These are phyloP conservation scores for Oryza meridionalis DNA, from an alignment of 176 grass and related monocot species.

Conservation along the genomic window DNA sequence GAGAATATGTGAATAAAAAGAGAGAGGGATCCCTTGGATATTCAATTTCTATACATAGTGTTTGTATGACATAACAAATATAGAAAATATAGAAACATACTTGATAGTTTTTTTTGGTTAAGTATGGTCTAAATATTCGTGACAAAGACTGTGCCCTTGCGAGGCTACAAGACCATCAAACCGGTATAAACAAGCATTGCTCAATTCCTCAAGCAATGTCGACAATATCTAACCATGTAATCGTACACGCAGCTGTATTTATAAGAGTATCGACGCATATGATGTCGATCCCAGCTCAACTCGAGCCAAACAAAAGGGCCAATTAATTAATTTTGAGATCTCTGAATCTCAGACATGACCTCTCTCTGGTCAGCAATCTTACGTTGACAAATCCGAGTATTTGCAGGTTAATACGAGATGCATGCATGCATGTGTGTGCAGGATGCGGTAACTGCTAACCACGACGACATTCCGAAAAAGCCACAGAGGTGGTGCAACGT, in stretches of 20 bases:
- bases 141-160: not conserved
- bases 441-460: not conserved
- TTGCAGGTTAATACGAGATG: not conserved
- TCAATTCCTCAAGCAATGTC: slow-evolving; percentile 11
- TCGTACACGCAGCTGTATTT: not conserved
- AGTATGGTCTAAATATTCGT: not conserved
- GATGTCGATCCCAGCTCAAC: not conserved
- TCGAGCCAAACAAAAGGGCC: not conserved
- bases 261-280: not conserved
- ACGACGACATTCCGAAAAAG: not conserved
- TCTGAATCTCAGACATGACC: not conserved
- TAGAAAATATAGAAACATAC: no score
- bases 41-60: no score
- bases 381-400: not conserved
- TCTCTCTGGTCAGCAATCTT: not conserved
- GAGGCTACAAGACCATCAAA: not conserved
- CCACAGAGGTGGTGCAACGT: not conserved
- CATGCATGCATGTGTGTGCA: not conserved
- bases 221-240: slow-evolving; percentile 16
- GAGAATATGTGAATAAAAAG: no score
- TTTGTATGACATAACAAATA: no score
- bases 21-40: no score
- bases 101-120: no score
- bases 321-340: not conserved
- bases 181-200: not conserved